Conservation (phyloP, 768 basidiomycete genomes). For the Mycena pura region DNA sequence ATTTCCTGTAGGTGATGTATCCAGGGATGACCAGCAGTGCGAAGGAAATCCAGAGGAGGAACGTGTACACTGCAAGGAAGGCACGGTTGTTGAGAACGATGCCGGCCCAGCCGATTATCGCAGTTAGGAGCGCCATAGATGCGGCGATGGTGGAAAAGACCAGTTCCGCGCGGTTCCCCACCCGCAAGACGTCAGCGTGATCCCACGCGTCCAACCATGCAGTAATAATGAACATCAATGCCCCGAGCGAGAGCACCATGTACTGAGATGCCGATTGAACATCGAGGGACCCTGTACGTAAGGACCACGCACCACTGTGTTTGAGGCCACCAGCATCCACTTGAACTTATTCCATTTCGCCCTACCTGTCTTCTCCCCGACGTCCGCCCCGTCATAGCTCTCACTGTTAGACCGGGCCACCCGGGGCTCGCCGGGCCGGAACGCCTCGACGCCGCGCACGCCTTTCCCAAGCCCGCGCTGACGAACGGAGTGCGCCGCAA, state of each 20-base stretch:
- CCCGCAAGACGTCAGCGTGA: slow-evolving; percentile 62
- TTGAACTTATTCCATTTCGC: slow-evolving; percentile 72
- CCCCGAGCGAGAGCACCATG: slow-evolving; percentile 54
- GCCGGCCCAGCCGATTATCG: slow-evolving; percentile 80
- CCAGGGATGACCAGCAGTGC: slow-evolving; percentile 66
- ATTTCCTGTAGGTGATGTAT: slow-evolving; percentile 67
- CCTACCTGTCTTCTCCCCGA: slow-evolving; percentile 36
- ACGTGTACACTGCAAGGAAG: slow-evolving; percentile 71
- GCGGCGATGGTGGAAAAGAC: slow-evolving; percentile 64
- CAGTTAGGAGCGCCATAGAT: slow-evolving; percentile 57
- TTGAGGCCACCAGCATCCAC: slow-evolving; percentile 62
- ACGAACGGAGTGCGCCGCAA: slow-evolving; percentile 48
- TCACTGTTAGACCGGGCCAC: slow-evolving; percentile 48
- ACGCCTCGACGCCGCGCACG: slow-evolving; percentile 58
- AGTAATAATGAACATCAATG: slow-evolving; percentile 58
- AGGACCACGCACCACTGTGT: slow-evolving; percentile 39
- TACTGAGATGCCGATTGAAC: slow-evolving; percentile 30
- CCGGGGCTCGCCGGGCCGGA: slow-evolving; percentile 45
- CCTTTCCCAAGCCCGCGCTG: slow-evolving; percentile 37
- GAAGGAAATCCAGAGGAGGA: slow-evolving; percentile 67
- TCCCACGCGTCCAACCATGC: slow-evolving; percentile 70
- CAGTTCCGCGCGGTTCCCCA: slow-evolving; percentile 61
- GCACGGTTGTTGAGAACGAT: slow-evolving; percentile 85
- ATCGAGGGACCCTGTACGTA: too few species aligned
- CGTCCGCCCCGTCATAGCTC: slow-evolving; percentile 46